Percentiles rank a stretch among this genome's conserved stretches.
Evolutionary conservation across 2,329 filamentous ascomycete species (phyloP).

Genomic region (Hymenoscyphus infarciens): DNA sequence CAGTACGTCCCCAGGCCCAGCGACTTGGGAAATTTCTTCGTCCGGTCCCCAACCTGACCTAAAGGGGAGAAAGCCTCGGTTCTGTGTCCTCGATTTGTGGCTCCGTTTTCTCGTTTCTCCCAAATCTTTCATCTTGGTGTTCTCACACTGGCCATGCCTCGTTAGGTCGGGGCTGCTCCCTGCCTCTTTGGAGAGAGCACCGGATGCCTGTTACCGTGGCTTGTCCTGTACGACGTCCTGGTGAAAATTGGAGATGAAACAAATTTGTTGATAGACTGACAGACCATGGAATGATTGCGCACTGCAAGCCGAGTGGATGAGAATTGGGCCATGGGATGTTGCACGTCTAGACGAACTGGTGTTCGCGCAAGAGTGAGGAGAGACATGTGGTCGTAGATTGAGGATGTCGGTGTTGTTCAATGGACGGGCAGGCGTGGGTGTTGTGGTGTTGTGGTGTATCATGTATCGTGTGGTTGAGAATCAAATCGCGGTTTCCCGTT

Average conservation of each 20-base stretch:
- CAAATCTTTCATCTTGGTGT: background rate
- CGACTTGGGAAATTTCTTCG: background rate
- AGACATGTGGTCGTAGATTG: background rate
- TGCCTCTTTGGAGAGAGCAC: background rate
- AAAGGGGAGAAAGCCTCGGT: background rate
- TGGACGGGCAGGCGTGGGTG: too few species aligned
- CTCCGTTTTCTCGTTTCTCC: background rate
- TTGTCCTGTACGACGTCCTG: background rate
- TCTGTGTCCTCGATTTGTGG: background rate
- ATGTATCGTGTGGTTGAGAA: background rate
- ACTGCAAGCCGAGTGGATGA: background rate
- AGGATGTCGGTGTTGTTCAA: background rate
- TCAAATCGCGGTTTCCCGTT: background rate
- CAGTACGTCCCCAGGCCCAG: background rate
- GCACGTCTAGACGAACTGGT: background rate
- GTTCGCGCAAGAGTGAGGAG: background rate
- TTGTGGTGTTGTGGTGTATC: background rate
- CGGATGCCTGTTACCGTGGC: conserved; percentile 4
- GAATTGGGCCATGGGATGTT: background rate
- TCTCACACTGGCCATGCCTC: background rate
- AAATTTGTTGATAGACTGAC: background rate
- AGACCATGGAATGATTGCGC: background rate
- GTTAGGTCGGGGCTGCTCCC: conserved; percentile 5
- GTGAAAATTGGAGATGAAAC: background rate
- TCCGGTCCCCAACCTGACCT: background rate